These are phyloP conservation scores for Suillus alpinus DNA, from an alignment of 768 basidiomycete species.

Conservation along the genomic window DNA sequence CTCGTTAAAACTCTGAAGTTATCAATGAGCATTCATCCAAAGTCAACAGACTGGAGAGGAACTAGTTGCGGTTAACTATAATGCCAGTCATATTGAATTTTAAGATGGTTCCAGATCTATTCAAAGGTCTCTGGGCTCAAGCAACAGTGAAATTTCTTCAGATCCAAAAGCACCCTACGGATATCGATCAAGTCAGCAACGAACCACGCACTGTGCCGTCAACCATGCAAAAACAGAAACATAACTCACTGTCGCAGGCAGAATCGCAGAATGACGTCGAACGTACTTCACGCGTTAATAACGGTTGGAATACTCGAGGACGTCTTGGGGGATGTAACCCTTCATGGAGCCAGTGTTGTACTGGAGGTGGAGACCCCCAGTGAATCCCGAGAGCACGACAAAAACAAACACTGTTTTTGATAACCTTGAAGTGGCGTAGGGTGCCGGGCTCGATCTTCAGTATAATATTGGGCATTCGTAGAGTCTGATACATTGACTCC, in stretches of 20 bases:
- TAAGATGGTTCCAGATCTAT: background rate
- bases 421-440: background rate
- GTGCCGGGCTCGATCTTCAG: background rate
- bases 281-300: background rate
- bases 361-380: background rate
- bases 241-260: background rate
- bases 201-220: background rate
- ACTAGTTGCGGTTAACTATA: too few relatives aligned
- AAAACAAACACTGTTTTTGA: background rate
- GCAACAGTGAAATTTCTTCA: background rate
- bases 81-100: too few relatives aligned
- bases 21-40: too few relatives aligned
- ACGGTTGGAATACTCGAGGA: background rate
- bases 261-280: background rate
- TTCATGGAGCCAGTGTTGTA: too few relatives aligned
- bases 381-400: background rate
- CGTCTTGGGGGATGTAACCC: background rate
- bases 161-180: background rate
- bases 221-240: background rate
- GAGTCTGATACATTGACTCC: background rate
- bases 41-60: too few relatives aligned
- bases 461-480: background rate
- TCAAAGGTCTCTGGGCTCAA: background rate
- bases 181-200: background rate
- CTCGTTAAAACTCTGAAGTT: too few relatives aligned